phyloP scores from a whole-genome alignment of 371 early-diverging fungal species.

The Mycotypha africana region DNA sequence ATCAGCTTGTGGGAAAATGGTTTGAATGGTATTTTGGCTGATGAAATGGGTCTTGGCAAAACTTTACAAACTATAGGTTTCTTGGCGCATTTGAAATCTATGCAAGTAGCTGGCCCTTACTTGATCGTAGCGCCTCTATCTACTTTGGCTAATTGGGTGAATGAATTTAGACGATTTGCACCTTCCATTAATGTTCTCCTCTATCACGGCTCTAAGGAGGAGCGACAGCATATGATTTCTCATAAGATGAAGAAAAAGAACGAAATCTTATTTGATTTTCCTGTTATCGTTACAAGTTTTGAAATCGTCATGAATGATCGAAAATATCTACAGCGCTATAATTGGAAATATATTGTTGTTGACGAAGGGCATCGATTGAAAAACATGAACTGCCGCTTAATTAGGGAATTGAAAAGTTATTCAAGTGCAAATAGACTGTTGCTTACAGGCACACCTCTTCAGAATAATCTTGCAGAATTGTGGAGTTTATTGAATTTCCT shows the following conservation, averaged over 20 bases:
- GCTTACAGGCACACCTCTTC: constrained; percentile 92
- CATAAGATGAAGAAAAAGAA: constrained; percentile 57
- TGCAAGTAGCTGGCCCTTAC: constrained; percentile 89
- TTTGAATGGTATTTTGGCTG: constrained; percentile 97
- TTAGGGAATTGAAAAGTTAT: constrained; percentile 78
- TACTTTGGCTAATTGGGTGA: constrained; percentile 96
- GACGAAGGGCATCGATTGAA: constrained; percentile 97
- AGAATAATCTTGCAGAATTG: constrained; percentile 90
- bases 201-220: constrained; percentile 86
- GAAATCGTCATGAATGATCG: constrained; percentile 89
- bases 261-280: constrained; percentile 48
- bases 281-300: constrained; percentile 88
- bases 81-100: constrained; percentile 77
- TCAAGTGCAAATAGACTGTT: constrained; percentile 83
- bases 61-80: constrained; percentile 97
- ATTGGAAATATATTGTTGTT: constrained; percentile 89
- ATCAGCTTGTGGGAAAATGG: constrained; percentile 96
- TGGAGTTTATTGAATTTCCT: constrained; percentile 96
- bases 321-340: constrained; percentile 57
- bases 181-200: constrained; percentile 84
- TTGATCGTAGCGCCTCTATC: constrained; percentile 96
- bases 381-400: constrained; percentile 88
- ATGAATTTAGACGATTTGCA: constrained; percentile 89
- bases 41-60: constrained; percentile 98
- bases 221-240: constrained; percentile 73